Evolutionary conservation across 2,329 filamentous ascomycete species (phyloP).

Genomic region (Fusarium falciforme): DNA sequence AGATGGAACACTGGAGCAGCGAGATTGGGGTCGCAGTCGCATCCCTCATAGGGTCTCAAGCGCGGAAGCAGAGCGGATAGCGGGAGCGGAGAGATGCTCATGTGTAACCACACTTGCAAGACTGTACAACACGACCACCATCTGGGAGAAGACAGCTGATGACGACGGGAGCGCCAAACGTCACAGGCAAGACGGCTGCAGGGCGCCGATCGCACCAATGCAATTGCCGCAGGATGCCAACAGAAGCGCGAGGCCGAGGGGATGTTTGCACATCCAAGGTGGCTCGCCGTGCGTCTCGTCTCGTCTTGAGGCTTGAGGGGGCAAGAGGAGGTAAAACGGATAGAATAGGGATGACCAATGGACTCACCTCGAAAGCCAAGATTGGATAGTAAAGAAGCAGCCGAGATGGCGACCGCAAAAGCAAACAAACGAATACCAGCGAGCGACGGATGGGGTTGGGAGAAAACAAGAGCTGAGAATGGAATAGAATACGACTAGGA

Average conservation of each 20-base stretch:
- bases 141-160: conserved; percentile 28
- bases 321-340: conserved; percentile 10
- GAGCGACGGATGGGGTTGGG: conserved; percentile 21
- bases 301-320: not conserved
- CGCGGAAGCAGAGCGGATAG: conserved; percentile 32
- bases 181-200: conserved; percentile 22
- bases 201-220: conserved; percentile 34
- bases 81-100: conserved; percentile 37
- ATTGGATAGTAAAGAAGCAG: conserved; percentile 21
- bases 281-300: not conserved
- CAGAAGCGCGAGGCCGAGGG: conserved; percentile 13
- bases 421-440: conserved; percentile 27
- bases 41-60: conserved; percentile 23
- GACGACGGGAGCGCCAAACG: conserved; percentile 34
- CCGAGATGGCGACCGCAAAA: conserved; percentile 32
- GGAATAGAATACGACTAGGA: not conserved
- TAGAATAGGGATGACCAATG: conserved; percentile 31
- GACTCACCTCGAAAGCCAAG: conserved; percentile 31
- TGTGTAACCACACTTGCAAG: conserved; percentile 41
- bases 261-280: conserved; percentile 15
- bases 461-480: conserved; percentile 4
- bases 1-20: conserved; percentile 18
- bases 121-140: conserved; percentile 31
- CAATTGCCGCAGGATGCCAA: conserved; percentile 20
- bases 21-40: conserved; percentile 24